These are phyloP conservation scores for Camelina neglecta DNA, from an alignment of 345 rosid species.

Conservation along the genomic window DNA sequence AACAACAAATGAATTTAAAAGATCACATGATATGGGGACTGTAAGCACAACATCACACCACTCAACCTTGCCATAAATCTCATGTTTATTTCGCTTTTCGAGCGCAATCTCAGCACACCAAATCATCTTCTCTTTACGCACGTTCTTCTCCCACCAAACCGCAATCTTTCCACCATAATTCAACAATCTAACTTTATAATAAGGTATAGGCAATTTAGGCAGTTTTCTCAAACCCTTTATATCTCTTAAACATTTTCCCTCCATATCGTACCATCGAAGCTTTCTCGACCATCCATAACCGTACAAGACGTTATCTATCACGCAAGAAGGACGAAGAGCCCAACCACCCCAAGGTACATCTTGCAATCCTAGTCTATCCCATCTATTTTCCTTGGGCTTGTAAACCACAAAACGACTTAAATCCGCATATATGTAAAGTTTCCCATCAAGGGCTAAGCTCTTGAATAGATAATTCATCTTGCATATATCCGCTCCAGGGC, in stretches of 20 bases:
- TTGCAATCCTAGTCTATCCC: constrained; percentile 57
- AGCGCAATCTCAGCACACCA: constrained; percentile 68
- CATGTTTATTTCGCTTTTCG: constrained; percentile 47
- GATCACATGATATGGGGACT: constrained; percentile 38
- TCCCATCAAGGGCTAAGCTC: background rate
- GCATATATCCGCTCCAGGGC: background rate
- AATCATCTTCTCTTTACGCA: constrained; percentile 42
- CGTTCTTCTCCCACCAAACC: constrained; percentile 65
- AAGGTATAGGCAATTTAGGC: constrained; percentile 55
- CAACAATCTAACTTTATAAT: constrained; percentile 43
- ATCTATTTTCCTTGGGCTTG: constrained; percentile 22
- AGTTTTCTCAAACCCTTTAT: constrained; percentile 49
- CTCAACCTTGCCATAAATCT: constrained; percentile 55
- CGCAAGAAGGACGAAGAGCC: constrained; percentile 41
- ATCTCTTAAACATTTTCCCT: constrained; percentile 54
- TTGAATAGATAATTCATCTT: too few species aligned
- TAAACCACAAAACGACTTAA: too few species aligned
- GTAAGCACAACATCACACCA: constrained; percentile 58
- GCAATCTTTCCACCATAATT: constrained; percentile 61
- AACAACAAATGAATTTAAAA: too few species aligned
- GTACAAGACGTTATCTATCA: constrained; percentile 45
- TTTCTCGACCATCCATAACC: constrained; percentile 61
- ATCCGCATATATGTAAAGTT: background rate
- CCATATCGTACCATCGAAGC: constrained; percentile 42
- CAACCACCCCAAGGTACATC: constrained; percentile 59